A percentile compares a stretch with the other conserved stretches of the same genome.
Conservation (phyloP, 78 protist species). For the Chrysochromulina parva region DNA sequence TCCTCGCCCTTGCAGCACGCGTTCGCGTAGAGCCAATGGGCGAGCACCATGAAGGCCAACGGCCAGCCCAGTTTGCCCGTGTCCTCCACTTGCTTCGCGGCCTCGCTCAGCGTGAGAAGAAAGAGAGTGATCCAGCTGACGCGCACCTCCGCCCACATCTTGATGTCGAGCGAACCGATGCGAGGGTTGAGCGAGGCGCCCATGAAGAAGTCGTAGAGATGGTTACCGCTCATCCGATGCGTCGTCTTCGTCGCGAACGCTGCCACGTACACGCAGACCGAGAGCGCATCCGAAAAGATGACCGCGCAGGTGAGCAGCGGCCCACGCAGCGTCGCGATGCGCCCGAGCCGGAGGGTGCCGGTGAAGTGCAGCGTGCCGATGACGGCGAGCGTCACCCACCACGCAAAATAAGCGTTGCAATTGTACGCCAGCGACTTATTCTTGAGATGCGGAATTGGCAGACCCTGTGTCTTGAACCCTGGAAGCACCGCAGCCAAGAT, state of each 20-base stretch:
- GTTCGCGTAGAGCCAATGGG: slow-evolving; percentile 70
- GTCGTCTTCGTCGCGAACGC: neutral
- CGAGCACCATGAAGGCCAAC: slow-evolving; percentile 58
- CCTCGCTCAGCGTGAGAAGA: slow-evolving; percentile 51
- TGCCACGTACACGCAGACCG: slow-evolving; percentile 34
- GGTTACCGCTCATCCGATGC: slow-evolving; percentile 50
- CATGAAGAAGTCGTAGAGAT: slow-evolving; percentile 74
- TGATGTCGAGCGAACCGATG: slow-evolving; percentile 60
- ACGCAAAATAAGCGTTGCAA: neutral
- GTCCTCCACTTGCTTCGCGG: slow-evolving; percentile 35
- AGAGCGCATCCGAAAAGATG: slow-evolving; percentile 24
- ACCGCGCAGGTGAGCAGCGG: neutral
- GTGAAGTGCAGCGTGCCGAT: neutral
- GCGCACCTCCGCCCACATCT: slow-evolving; percentile 70
- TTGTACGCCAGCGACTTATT: neutral
- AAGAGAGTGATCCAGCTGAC: slow-evolving; percentile 64
- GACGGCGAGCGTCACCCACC: neutral
- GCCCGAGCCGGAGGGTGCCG: neutral
- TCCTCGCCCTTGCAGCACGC: slow-evolving; percentile 70
- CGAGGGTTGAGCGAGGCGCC: slow-evolving; percentile 68
- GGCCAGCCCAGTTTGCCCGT: slow-evolving; percentile 24
- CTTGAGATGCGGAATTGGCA: neutral
- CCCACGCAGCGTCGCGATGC: neutral
- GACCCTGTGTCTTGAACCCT: neutral
- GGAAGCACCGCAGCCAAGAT: neutral